Evolutionary conservation across 345 rosid genomes (phyloP), one percentile per base, ranked within the genome.

Genomic region (Schrenkiella parvula): DNA sequence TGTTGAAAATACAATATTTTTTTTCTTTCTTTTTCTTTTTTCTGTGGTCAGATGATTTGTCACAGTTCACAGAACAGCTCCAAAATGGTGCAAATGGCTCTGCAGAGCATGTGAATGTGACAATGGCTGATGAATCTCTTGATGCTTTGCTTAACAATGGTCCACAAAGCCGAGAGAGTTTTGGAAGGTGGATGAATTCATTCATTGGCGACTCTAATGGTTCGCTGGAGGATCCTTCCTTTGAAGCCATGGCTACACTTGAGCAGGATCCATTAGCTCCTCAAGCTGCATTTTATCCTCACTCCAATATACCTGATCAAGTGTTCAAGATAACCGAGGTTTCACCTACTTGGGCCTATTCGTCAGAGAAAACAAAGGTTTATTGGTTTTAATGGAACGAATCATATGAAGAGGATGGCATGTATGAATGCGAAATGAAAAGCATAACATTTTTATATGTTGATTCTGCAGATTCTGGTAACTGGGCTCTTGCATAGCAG

Each of bases 281-380:
- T 79, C 76, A 80, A 52, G 75, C 67, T 50, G 29, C 66, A 13
- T 72, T 62, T 62, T 66, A 82, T 69, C 77, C 68, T 46, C 84
- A 65, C 37, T 71, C 85, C 43, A 75, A 77, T 41, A 38, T 56
- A 72, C 85, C 86, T 10, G 82, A 83, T 65, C 84, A 87, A 48
- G 74, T 79, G 77, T 95, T 91, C 83, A 78, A 54, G 73, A 83
- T 91, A 71, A 88, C 89, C 8, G 99, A 87, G 70, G 81, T 95
- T 62, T 88, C 97, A 59, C 96, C 93, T 75, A 65, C 86, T 23
- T 90, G 93, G 96, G 89, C 93, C 65, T 89, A 80, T 78, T 84
- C 93, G 38, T 76, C 82, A 51, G 92, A 95, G 78, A 86, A 82
- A 77, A 91, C 99, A 22, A 95, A 95, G 97, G 99, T 89, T 15